Base-by-base conservation (phyloP, 2,329 filamentous ascomycete species). In the Trichoderma lentiforme region DNA sequence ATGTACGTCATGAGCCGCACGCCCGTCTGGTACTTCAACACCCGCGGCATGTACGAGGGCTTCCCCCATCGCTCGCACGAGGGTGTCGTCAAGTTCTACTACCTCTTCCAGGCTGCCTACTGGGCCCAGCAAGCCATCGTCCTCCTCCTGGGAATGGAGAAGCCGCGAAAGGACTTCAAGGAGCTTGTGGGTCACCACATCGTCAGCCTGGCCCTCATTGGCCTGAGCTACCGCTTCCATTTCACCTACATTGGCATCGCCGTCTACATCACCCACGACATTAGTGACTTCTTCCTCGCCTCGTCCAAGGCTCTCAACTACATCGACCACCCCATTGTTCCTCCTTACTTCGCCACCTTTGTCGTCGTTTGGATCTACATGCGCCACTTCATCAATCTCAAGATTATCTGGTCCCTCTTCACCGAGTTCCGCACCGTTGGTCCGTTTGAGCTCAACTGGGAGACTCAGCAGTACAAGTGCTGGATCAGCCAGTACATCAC, bases 1-100 rank as follows among this genome's bases (percentile, higher is more conserved):
- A 82, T 98, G 78, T 98, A 92, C 80, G 93, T 98, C 80, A 98
- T 98, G 95, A 92, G 88, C 78, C 87, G 89, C 74, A 95, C 93
- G n/a, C 91, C 94, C 8, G 90, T 98, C 56, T 98, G 94, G 95
- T 98, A 97, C 82, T 98, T 97, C 87, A 95, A 97, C 84, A 96
- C 93, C 2, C 86, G 85, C 32, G 93, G 90, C 81, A 97, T 98
- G 93, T 98, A 97, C 82, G 93, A 95, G 81, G 86, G 85, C 21
- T 97, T 94, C 81, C 95, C 95, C 6, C 95, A 98, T 82, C 88
- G 88, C 77, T 91, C 92, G 32, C 94, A 97, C 79, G 91, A 93
- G 74, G 93, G 86, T 72, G 77, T 88, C 51, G 94, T 98, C 88
- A 98, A 98, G 86, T 94, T 95, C 73, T 98, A 98, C 84, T 98